Evolutionary conservation across 441 rosid genomes (phyloP).

Genomic region (Gossypium trilobum): DNA sequence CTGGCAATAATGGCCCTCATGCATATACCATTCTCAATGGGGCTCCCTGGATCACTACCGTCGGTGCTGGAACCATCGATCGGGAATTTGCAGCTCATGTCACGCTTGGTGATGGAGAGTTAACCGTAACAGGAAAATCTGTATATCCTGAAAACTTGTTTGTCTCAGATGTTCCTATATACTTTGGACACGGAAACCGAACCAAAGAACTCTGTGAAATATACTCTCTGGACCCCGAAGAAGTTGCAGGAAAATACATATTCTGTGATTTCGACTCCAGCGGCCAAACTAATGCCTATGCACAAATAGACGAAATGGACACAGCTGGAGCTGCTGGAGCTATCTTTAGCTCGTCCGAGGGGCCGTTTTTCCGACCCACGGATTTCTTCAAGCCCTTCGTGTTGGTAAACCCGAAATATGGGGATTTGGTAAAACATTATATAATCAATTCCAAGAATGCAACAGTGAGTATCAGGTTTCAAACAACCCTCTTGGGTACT

Average conservation of each 20-base stretch:
- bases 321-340: constrained; percentile 31
- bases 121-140: constrained; percentile 30
- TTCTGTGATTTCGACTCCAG: constrained; percentile 32
- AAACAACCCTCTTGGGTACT: constrained; percentile 18
- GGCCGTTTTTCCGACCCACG: constrained; percentile 3
- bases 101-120: constrained; percentile 10
- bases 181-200: constrained; percentile 36
- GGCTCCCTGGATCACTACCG: constrained; percentile 50
- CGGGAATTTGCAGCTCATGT: constrained; percentile 28
- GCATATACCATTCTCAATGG: constrained; percentile 28
- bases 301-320: neutral
- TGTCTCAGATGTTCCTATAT: constrained; percentile 26
- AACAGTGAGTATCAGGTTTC: constrained; percentile 31
- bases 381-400: constrained; percentile 26
- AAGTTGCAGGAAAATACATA: constrained; percentile 35
- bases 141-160: constrained; percentile 32
- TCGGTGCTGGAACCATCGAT: constrained; percentile 52
- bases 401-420: constrained; percentile 19
- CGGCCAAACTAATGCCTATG: neutral
- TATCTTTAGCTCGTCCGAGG: constrained; percentile 20
- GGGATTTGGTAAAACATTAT: constrained; percentile 14
- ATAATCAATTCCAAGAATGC: constrained; percentile 8
- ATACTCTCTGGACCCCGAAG: constrained; percentile 26
- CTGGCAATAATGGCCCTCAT: constrained; percentile 25
- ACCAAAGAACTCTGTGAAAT: constrained; percentile 34